A percentile compares a stretch with the other conserved stretches of the same genome.
phyloP scores from a whole-genome alignment of 345 rosid species.

The Rubroshorea leprosula region DNA sequence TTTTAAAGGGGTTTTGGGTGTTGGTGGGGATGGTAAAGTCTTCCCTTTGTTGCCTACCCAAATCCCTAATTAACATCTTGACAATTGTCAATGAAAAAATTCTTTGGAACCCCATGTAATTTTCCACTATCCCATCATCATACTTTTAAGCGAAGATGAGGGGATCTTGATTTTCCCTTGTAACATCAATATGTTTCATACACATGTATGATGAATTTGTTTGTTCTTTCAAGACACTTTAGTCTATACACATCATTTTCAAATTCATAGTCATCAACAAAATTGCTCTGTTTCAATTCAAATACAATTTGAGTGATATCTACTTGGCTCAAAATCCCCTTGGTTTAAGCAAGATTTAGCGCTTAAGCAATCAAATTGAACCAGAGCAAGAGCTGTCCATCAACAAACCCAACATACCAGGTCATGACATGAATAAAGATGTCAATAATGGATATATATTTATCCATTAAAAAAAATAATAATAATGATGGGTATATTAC shows the following conservation, averaged over 20 bases:
- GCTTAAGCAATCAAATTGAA: conserved; percentile 58
- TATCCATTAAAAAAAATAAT: too few species aligned
- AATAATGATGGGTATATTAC: too few species aligned
- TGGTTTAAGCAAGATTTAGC: conserved; percentile 55
- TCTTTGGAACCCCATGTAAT: conserved; percentile 15
- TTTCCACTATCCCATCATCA: conserved; percentile 13
- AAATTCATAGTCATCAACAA: conserved; percentile 20
- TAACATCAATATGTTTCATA: not conserved
- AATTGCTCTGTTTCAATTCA: conserved; percentile 29
- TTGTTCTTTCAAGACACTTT: conserved; percentile 44
- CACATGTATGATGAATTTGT: not conserved
- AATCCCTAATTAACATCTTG: conserved; percentile 4
- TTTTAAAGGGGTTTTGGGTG: conserved; percentile 12
- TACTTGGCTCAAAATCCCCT: conserved; percentile 32
- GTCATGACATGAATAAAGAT: conserved; percentile 12
- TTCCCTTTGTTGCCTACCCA: conserved; percentile 28
- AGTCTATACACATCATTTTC: conserved; percentile 38
- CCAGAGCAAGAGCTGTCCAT: conserved; percentile 30
- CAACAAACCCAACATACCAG: not conserved
- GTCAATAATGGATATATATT: not conserved
- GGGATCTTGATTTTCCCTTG: too few species aligned
- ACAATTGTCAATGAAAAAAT: conserved; percentile 11
- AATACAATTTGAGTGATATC: conserved; percentile 46
- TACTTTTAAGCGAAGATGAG: conserved; percentile 45
- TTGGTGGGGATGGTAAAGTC: conserved; percentile 16